Base-by-base conservation (phyloP, 768 basidiomycete genomes). In the Cubamyces sp. region DNA sequence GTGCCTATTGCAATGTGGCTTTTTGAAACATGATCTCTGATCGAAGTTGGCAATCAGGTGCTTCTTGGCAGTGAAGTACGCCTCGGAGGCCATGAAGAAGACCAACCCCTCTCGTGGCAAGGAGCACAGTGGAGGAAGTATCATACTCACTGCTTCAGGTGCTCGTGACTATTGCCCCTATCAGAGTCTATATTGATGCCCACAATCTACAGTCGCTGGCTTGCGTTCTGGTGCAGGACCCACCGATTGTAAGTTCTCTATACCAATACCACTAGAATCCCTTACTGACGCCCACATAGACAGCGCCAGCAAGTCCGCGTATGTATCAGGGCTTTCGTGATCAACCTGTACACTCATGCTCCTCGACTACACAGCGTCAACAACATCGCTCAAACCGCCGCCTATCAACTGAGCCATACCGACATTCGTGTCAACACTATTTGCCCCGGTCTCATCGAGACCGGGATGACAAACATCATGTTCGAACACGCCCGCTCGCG, bases 291-390 rank as follows among this genome's bases (percentile, higher is more conserved):
- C 45, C 51, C 60, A 55, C 46, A 57, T 73, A 90, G 94, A 96
- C 69, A 94, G 92, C 68, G 94, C 94, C 54, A 92, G 91, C 68
- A 97, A 97, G 79, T 91, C 94, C 34, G 93, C 93, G 93, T 94
- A 18, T 61, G 59, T 53, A 42, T 50, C 54, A 5, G 19, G 25
- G 19, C 6, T 47, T 41, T 15, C 14, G 7, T 15, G 16, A 19
- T 23, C 39, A 23, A 18, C 8, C 23, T 14, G 5, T 34, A 9
- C 15, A 3, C 26, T 25, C 30, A 47, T 15, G 5, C 12, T 7
- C n/a, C 3, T 15, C 9, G 15, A 54, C 39, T 25, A 23, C 45
- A 18, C 64, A 94, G 91, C 12, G 94, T 97, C 23, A 94, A 93
- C 72, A 92, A 87, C 47, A 86, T 96, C 67, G 95, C 93, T 8